Evolutionary conservation across 1,284 basidiomycete genomes (phyloP).

Genomic region (Schizophyllum commune): DNA sequence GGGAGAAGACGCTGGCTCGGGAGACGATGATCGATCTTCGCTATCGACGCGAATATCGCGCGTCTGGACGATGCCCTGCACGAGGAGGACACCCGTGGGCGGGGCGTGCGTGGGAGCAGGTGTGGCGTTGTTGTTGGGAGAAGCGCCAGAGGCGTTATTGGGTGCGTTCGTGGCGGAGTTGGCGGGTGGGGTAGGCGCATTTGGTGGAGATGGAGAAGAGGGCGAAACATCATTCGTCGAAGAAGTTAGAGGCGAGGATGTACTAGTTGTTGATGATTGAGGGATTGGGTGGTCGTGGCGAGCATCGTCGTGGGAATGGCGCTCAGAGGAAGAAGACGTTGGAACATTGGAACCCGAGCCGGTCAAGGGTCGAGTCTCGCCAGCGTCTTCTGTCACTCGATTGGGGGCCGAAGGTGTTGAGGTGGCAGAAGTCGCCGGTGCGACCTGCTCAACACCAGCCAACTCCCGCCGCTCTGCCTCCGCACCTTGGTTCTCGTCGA

Average conservation of each 20-base stretch:
- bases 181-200: neutral
- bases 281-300: no score
- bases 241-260: no score
- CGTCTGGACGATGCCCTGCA: neutral
- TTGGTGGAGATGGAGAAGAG: neutral
- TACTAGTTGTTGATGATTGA: no score
- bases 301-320: no score
- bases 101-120: neutral
- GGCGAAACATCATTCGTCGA: neutral
- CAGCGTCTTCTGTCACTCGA: no score
- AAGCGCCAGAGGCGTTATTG: no score
- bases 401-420: neutral
- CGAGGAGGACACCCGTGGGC: neutral
- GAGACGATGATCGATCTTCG: neutral
- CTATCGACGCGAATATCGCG: neutral
- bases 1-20: neutral
- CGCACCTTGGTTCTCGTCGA: neutral
- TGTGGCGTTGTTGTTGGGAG: neutral
- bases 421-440: neutral
- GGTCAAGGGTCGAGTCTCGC: no score
- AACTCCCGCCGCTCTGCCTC: neutral
- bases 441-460: neutral
- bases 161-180: no score
- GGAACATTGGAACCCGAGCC: no score
- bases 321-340: no score